These are phyloP conservation scores for Rhytidhysteron rufulum DNA, from an alignment of 2,329 filamentous ascomycete genomes.

Conservation along the genomic window DNA sequence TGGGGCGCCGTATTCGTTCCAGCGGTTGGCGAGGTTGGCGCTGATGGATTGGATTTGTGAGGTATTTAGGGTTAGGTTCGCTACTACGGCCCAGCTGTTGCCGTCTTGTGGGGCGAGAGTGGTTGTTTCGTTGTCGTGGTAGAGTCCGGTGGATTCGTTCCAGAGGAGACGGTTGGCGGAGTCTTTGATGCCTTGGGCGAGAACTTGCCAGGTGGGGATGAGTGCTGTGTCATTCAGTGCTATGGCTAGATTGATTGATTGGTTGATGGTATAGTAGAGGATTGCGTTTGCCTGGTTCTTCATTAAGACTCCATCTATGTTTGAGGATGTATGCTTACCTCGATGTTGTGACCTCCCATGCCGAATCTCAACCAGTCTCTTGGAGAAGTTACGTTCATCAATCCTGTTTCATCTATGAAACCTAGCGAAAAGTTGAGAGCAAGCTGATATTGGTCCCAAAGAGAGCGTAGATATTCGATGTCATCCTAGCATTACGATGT, in stretches of 20 bases:
- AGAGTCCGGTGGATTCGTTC: slow-evolving; percentile 47
- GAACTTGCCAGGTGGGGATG: slow-evolving; percentile 38
- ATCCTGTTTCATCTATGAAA: slow-evolving; percentile 40
- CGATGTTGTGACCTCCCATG: slow-evolving; percentile 50
- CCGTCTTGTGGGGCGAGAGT: slow-evolving; percentile 49
- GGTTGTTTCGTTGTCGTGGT: slow-evolving; percentile 53
- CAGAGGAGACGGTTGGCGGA: slow-evolving; percentile 49
- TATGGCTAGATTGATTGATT: slow-evolving; percentile 49
- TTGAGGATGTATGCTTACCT: no score
- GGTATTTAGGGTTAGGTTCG: slow-evolving; percentile 31
- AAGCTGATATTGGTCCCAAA: slow-evolving; percentile 45
- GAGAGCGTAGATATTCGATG: slow-evolving; percentile 33
- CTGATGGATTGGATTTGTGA: slow-evolving; percentile 29
- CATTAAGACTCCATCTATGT: no score
- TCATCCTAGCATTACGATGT: slow-evolving; percentile 32
- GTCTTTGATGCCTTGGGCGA: slow-evolving; percentile 40
- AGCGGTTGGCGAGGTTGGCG: slow-evolving; percentile 29
- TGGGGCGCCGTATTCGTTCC: slow-evolving; percentile 45
- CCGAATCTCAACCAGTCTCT: slow-evolving; percentile 48
- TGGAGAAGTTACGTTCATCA: slow-evolving; percentile 46
- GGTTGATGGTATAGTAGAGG: slow-evolving; percentile 50
- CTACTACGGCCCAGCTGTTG: slow-evolving; percentile 41
- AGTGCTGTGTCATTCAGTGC: slow-evolving; percentile 45
- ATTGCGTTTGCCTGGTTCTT: slow-evolving; percentile 44
- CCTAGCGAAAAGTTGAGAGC: slow-evolving; percentile 41